Conservation (phyloP, 306 rosid genomes). For the Ochetophila trinervis region DNA sequence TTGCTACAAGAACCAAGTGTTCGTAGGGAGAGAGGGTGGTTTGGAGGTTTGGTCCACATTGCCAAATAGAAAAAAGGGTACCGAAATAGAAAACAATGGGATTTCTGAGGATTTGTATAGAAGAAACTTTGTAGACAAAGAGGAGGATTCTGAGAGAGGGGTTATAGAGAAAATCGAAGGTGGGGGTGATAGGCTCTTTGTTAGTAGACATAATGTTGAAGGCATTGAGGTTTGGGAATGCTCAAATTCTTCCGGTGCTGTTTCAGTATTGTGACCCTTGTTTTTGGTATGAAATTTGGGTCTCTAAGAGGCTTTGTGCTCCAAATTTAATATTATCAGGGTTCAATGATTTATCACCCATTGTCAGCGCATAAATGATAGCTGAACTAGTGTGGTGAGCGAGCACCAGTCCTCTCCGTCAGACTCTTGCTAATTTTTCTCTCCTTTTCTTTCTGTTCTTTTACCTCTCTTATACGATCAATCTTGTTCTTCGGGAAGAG, state of each 20-base stretch:
- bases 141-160: constrained; percentile 65
- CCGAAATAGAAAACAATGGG: constrained; percentile 25
- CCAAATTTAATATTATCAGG: not conserved
- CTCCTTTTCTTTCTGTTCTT: too few relatives aligned
- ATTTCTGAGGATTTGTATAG: constrained; percentile 46
- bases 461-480: too few relatives aligned
- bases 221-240: constrained; percentile 96
- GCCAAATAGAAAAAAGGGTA: constrained; percentile 18
- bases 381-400: too few relatives aligned
- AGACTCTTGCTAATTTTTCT: too few relatives aligned
- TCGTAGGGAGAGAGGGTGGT: constrained; percentile 69
- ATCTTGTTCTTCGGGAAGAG: too few relatives aligned
- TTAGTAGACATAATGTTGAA: constrained; percentile 70
- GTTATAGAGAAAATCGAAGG: constrained; percentile 71
- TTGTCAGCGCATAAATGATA: too few relatives aligned
- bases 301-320: not conserved
- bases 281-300: not conserved
- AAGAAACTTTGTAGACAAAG: constrained; percentile 76
- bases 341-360: too few relatives aligned
- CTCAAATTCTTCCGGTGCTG: constrained; percentile 47
- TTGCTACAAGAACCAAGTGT: constrained; percentile 65
- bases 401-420: too few relatives aligned
- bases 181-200: constrained; percentile 79
- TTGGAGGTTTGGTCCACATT: constrained; percentile 84
- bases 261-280: constrained; percentile 21